phyloP scores from a whole-genome alignment of 2,329 filamentous ascomycete species.

The Diaporthe caulivora region DNA sequence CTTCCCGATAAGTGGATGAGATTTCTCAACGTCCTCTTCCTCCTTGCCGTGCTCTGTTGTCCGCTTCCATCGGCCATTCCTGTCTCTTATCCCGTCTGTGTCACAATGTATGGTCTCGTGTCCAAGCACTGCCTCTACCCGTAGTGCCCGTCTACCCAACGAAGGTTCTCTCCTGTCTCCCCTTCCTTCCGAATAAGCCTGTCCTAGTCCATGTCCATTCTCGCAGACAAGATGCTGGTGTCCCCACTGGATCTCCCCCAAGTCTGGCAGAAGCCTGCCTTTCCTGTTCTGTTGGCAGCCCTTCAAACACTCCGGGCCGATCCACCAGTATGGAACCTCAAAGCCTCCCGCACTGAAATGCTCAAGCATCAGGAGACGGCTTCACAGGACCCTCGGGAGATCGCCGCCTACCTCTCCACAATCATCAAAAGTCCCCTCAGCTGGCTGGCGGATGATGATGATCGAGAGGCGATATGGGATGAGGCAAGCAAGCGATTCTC shows the following conservation, averaged over 20 bases:
- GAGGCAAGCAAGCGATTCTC: conserved; percentile 83
- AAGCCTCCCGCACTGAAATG: conserved; percentile 56
- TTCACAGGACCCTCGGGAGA: conserved; percentile 60
- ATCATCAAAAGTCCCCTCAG: conserved; percentile 75
- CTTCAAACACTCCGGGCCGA: conserved; percentile 76
- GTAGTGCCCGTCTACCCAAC: conserved; percentile 32
- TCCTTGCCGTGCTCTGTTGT: background rate
- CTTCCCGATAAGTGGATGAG: conserved; percentile 9
- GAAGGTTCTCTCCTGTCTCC: background rate
- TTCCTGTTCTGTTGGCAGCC: conserved; percentile 71
- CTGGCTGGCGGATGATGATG: conserved; percentile 77
- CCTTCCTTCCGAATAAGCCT: background rate
- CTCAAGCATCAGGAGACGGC: conserved; percentile 56
- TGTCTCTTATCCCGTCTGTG: background rate
- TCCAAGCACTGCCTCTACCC: conserved; percentile 25
- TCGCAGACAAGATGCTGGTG: conserved; percentile 47
- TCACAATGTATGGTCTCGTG: conserved; percentile 29
- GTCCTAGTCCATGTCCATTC: background rate
- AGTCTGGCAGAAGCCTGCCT: conserved; percentile 81
- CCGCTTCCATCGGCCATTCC: background rate
- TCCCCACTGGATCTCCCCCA: conserved; percentile 78
- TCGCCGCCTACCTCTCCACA: conserved; percentile 75
- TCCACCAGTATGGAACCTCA: conserved; percentile 76
- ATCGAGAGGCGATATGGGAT: conserved; percentile 80
- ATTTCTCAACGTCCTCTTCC: background rate